A percentile compares a stretch with the other conserved stretches of the same genome.
Evolutionary conservation across 2,329 filamentous ascomycete genomes (phyloP).

Genomic region (Verticillium dahliae): DNA sequence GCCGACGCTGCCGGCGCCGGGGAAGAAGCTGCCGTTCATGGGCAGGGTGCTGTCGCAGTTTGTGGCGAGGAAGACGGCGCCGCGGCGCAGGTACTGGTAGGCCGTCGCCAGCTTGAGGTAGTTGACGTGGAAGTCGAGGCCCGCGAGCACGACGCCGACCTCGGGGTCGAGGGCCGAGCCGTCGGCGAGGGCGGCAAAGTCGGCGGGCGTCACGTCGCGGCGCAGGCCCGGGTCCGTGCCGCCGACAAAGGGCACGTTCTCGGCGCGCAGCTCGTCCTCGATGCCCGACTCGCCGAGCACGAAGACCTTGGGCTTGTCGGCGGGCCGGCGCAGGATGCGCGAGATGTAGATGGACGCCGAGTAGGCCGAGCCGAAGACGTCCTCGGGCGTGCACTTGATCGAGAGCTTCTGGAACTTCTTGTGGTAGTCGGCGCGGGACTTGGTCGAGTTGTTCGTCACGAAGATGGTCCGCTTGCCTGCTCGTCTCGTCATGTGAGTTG

Average conservation of each 20-base stretch:
- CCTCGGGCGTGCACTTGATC: constrained; percentile 74
- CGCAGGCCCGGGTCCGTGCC: constrained; percentile 76
- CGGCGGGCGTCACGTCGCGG: constrained; percentile 71
- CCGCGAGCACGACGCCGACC: constrained; percentile 82
- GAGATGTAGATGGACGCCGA: constrained; percentile 93
- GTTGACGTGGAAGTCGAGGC: constrained; percentile 90
- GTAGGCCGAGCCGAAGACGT: constrained; percentile 95
- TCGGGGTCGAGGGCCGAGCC: constrained; percentile 73
- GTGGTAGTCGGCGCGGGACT: constrained; percentile 85
- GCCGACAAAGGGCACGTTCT: constrained; percentile 74
- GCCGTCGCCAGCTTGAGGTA: constrained; percentile 86
- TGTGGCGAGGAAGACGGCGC: constrained; percentile 84
- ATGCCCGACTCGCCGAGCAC: constrained; percentile 88
- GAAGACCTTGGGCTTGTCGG: constrained; percentile 85
- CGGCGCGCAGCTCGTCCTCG: constrained; percentile 76
- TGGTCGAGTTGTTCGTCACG: constrained; percentile 98
- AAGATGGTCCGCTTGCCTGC: constrained; percentile 88
- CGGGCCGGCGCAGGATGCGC: constrained; percentile 74
- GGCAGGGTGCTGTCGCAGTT: constrained; percentile 91
- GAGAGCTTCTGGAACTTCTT: constrained; percentile 80
- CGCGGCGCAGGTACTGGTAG: constrained; percentile 76
- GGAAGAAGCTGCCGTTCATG: constrained; percentile 75
- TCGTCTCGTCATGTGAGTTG: not conserved
- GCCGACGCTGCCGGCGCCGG: constrained; percentile 79
- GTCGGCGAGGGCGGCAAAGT: constrained; percentile 74